Evolutionary conservation across 2,329 filamentous ascomycete genomes (phyloP), one percentile per base, ranked within the genome.

Genomic region (Xylariaceae sp.): DNA sequence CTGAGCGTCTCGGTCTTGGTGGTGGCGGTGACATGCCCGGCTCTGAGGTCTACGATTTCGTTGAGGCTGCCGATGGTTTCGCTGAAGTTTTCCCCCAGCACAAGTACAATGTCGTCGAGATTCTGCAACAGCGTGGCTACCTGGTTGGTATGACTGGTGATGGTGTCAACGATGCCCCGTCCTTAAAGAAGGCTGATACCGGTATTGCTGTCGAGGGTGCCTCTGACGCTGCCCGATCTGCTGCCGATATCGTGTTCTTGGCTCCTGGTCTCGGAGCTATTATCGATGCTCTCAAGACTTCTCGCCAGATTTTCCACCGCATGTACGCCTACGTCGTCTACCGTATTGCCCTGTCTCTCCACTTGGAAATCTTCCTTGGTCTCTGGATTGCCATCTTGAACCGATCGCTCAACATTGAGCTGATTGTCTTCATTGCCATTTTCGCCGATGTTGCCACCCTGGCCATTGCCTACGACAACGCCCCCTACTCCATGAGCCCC

Each of bases 261-360:
- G 90, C 89, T 63, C 90, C 90, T 50, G 91, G 90, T 78, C 85
- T 96, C 57, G 91, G 90, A 73, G 89, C 90, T 58, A 95, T 96
- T 71, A 95, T 96, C 65, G 90, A 95, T 70, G 90, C 90, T 55
- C 82, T 96, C 63, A 96, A 96, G 79, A 95, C 89, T 61, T 93
- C 90, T 31, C 89, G 91, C 66, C 90, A 95, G 73, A 96, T 96
- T 72, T 96, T 96, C 80, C 90, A 96, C 77, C 89, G 91, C 66
- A 96, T 96, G 90, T 94, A 96, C 76, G 88, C 90, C 54, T 96
- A 96, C 77, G 89, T 96, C 61, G 88, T 96, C 66, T 96, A 96
- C 79, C 89, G 91, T 82, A 96, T 96, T 67, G 90, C 91, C 45
- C 77, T 96, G 66, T 96, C 90, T 14, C 84, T 96, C 60, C 91